Evolutionary conservation across 2,329 filamentous ascomycete genomes (phyloP).

Genomic region (Leptographium wingfieldii): DNA sequence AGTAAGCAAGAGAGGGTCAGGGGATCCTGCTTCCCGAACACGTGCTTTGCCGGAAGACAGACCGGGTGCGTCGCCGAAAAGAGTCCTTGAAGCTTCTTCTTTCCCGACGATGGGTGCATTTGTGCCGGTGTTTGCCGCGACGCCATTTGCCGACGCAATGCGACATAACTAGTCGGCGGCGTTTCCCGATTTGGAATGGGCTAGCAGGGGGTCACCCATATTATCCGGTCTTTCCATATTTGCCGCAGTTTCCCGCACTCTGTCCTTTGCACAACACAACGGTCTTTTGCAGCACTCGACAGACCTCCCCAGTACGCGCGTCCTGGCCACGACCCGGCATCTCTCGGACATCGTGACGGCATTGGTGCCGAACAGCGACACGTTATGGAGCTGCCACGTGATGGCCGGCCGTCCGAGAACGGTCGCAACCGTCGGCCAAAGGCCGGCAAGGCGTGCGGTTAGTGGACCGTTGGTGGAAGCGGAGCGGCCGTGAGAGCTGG

Average conservation of each 20-base stretch:
- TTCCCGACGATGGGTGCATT: not conserved
- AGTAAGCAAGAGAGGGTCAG: not conserved
- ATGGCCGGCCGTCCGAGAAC: not conserved
- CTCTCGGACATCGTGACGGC: not conserved
- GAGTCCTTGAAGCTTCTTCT: not conserved
- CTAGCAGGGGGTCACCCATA: not conserved
- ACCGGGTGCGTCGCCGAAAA: not conserved
- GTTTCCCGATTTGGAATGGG: not conserved
- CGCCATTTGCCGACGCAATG: not conserved
- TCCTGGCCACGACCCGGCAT: not conserved
- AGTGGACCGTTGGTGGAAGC: not conserved
- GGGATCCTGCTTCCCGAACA: not conserved
- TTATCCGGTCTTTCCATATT: not conserved
- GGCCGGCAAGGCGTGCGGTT: slow-evolving; percentile 9
- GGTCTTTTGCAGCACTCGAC: not conserved
- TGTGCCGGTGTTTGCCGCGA: not conserved
- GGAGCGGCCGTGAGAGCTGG: not conserved
- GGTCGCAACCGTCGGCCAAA: slow-evolving; percentile 1
- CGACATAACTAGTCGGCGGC: too few species aligned
- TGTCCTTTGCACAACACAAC: not conserved
- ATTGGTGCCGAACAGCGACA: not conserved
- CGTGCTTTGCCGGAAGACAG: not conserved
- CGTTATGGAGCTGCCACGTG: not conserved
- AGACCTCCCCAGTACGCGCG: not conserved
- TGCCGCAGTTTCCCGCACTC: not conserved